Percentiles rank a stretch among this genome's conserved stretches.
These are phyloP conservation scores for Elongisporangium prolatum DNA, from an alignment of 352 stramenopile genomes.

Conservation along the genomic window DNA sequence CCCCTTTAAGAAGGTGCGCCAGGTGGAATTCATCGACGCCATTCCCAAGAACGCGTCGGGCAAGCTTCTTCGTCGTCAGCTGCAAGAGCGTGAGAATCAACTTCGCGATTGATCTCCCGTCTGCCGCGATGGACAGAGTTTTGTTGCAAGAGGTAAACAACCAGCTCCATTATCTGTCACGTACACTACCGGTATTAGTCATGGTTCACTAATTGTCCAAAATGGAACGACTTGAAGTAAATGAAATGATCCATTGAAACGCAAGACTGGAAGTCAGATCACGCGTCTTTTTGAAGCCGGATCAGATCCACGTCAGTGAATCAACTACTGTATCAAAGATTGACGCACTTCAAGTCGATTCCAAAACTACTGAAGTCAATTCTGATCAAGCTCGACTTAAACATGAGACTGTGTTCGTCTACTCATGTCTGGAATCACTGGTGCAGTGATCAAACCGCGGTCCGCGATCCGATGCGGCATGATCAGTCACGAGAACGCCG, in stretches of 20 bases:
- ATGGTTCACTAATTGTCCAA: neutral
- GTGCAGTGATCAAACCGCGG: no score
- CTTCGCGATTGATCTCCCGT: slow-evolving; percentile 4
- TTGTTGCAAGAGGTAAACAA: neutral
- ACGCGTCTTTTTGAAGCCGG: no score
- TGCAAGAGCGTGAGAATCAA: slow-evolving; percentile 42
- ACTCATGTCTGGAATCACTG: no score
- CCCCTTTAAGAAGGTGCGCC: slow-evolving; percentile 85
- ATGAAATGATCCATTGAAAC: neutral
- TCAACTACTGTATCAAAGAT: no score
- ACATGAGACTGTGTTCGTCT: no score
- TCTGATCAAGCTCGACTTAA: no score
- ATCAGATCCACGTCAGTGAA: no score
- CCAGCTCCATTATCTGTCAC: neutral
- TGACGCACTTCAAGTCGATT: no score
- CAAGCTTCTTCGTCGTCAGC: slow-evolving; percentile 88
- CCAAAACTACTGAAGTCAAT: no score
- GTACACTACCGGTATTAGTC: neutral
- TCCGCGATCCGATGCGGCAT: no score
- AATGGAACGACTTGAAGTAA: neutral
- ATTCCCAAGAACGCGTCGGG: slow-evolving; percentile 88
- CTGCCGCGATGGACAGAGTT: neutral
- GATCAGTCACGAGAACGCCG: no score
- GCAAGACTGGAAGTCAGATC: no score
- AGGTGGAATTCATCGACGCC: slow-evolving; percentile 81